Conservation (phyloP, 495 filamentous ascomycete genomes). For the Aspergillus sparsus region DNA sequence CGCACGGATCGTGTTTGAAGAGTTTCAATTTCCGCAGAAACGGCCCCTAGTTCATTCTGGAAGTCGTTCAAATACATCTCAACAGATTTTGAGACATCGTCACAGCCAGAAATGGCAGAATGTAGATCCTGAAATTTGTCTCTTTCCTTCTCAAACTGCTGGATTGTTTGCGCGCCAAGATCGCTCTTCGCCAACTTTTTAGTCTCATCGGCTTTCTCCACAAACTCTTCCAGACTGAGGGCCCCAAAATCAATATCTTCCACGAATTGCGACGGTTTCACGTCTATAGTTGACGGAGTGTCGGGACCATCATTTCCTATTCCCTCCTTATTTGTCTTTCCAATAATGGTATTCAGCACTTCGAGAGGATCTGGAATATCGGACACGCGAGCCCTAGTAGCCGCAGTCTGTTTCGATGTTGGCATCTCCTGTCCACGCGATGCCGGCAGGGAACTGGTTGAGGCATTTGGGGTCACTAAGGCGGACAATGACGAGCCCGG, state of each 20-base stretch:
- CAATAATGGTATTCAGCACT: conserved; percentile 71
- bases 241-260: conserved; percentile 78
- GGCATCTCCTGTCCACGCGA: conserved; percentile 62
- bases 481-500: conserved; percentile 70
- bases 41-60: conserved; percentile 83
- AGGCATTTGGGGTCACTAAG: conserved; percentile 64
- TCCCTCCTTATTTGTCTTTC: conserved; percentile 42
- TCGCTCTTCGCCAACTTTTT: conserved; percentile 42
- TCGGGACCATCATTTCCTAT: conserved; percentile 12
- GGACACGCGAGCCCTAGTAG: conserved; percentile 47
- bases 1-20: conserved; percentile 82
- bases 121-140: conserved; percentile 91
- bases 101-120: conserved; percentile 82
- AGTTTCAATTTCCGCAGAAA: conserved; percentile 93
- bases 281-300: neutral
- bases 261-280: conserved; percentile 49
- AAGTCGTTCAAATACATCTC: conserved; percentile 90
- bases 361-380: conserved; percentile 70
- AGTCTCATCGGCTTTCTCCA: conserved; percentile 42
- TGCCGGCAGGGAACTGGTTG: conserved; percentile 69
- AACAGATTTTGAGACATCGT: conserved; percentile 90
- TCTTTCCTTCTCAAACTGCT: conserved; percentile 86
- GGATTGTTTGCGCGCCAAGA: conserved; percentile 65
- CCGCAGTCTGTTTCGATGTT: conserved; percentile 55
- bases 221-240: conserved; percentile 73